A percentile compares a stretch with the other conserved stretches of the same genome.
phyloP scores from a whole-genome alignment of 331 rosid species.

The Prunus yedoensis region DNA sequence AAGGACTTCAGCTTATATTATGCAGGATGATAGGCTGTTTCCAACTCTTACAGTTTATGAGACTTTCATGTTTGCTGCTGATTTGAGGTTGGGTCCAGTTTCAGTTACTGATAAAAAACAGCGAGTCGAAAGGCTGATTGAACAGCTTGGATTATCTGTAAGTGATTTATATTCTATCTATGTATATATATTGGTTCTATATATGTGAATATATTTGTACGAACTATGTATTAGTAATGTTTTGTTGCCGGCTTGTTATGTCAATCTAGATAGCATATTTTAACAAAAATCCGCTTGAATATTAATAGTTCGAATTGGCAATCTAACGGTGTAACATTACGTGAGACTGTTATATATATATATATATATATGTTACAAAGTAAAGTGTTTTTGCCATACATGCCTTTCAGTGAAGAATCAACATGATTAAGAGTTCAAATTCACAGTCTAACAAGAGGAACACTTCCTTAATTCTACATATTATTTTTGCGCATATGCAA shows the following conservation, averaged over 20 bases:
- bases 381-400: neutral
- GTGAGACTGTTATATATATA: neutral
- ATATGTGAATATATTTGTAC: neutral
- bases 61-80: conserved; percentile 89
- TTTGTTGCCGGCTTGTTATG: too few species aligned
- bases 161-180: conserved; percentile 7
- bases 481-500: neutral
- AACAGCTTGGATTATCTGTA: conserved; percentile 83
- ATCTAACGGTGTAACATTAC: neutral
- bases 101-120: conserved; percentile 54
- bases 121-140: conserved; percentile 67
- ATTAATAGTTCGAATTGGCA: neutral
- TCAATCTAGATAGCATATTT: neutral
- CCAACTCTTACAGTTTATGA: conserved; percentile 87
- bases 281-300: neutral
- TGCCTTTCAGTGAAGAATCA: neutral
- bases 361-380: neutral
- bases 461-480: neutral
- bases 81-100: conserved; percentile 64
- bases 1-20: conserved; percentile 86
- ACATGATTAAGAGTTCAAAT: neutral
- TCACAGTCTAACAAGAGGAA: neutral
- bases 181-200: neutral
- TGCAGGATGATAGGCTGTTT: conserved; percentile 92
- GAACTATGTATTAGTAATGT: too few species aligned